A percentile compares a stretch with the other conserved stretches of the same genome.
These are phyloP conservation scores for Trichoderma arundinaceum DNA, from an alignment of 2,329 filamentous ascomycete species.

Conservation along the genomic window DNA sequence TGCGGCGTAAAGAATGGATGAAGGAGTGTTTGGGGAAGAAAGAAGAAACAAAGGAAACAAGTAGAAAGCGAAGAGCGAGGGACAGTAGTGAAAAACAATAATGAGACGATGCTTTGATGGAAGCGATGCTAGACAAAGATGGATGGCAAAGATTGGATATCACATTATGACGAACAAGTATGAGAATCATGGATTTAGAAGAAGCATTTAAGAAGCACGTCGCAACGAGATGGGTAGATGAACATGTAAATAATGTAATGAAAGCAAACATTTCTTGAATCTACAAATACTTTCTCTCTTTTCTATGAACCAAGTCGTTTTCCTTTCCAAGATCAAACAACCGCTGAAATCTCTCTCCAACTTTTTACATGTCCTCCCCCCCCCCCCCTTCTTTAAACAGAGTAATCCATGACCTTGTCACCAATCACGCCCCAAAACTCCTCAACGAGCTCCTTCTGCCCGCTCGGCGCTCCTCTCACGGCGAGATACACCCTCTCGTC, in stretches of 20 bases:
- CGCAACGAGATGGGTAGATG: not conserved
- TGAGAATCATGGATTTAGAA: not conserved
- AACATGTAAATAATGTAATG: slow-evolving; percentile 15
- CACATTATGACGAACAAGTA: not conserved
- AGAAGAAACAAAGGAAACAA: not conserved
- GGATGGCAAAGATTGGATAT: not conserved
- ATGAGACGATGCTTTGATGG: not conserved
- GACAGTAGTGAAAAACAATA: not conserved
- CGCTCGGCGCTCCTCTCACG: slow-evolving; percentile 63
- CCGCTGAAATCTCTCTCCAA: not conserved
- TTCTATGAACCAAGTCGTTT: too few species aligned
- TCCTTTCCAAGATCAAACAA: too few species aligned
- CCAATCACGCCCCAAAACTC: slow-evolving; percentile 69
- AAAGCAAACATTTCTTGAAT: not conserved
- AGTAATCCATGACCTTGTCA: slow-evolving; percentile 58
- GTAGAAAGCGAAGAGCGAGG: not conserved
- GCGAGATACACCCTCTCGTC: slow-evolving; percentile 68
- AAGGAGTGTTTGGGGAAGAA: not conserved
- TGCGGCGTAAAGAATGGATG: slow-evolving; percentile 22
- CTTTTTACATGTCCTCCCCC: not conserved
- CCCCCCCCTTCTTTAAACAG: not conserved
- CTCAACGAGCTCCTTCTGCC: slow-evolving; percentile 66
- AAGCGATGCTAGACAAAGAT: not conserved
- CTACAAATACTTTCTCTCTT: not conserved
- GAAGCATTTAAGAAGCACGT: not conserved